Evolutionary conservation across 2,329 filamentous ascomycete genomes (phyloP).

Genomic region (Aspergillus glaucus): DNA sequence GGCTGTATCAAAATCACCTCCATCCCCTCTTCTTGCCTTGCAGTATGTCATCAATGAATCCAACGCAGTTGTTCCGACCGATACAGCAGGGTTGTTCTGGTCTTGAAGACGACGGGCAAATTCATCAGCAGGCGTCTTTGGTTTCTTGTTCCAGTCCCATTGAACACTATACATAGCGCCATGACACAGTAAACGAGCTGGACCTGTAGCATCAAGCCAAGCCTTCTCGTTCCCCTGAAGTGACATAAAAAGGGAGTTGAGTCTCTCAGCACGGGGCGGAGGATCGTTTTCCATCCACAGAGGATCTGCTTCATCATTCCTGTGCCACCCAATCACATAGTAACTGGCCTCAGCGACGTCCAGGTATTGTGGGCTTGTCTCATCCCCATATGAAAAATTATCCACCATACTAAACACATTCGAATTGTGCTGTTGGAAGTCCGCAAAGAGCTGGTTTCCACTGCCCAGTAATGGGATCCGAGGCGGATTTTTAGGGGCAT

Average conservation of each 20-base stretch:
- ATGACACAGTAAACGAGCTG: constrained; percentile 20
- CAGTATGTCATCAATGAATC: constrained; percentile 34
- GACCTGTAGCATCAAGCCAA: constrained; percentile 4
- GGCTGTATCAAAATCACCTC: constrained; percentile 14
- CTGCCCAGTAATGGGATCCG: no score
- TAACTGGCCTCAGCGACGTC: constrained; percentile 28
- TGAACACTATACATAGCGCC: constrained; percentile 35
- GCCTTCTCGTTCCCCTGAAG: not conserved
- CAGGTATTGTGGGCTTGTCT: constrained; percentile 2
- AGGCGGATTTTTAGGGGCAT: not conserved
- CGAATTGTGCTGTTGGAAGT: constrained; percentile 36
- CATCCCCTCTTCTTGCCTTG: not conserved
- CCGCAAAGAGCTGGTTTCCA: constrained; percentile 37
- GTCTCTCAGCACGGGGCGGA: constrained; percentile 1
- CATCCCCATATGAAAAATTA: constrained; percentile 27
- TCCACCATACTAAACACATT: constrained; percentile 41
- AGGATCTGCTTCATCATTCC: constrained; percentile 6
- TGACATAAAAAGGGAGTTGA: constrained; percentile 2
- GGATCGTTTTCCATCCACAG: no score
- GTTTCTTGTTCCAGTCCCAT: constrained; percentile 27
- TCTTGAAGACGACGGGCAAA: not conserved
- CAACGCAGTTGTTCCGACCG: constrained; percentile 36
- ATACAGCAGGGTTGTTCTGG: not conserved
- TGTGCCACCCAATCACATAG: constrained; percentile 39
- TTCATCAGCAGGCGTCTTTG: constrained; percentile 26